phyloP scores from a whole-genome alignment of 2,329 filamentous ascomycete genomes.

The Pezicula rhizophila region DNA sequence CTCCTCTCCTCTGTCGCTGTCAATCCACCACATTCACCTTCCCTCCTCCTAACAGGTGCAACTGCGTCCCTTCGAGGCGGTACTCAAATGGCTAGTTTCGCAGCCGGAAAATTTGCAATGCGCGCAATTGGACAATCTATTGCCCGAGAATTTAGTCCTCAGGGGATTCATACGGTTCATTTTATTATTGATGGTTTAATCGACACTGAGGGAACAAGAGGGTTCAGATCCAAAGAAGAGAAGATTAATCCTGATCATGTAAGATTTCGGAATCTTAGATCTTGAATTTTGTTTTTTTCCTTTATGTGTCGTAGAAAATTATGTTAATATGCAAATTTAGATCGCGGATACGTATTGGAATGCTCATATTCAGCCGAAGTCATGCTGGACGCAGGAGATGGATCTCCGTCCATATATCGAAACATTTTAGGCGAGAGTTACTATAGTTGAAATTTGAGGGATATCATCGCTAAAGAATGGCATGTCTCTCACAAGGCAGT shows the following conservation, averaged over 20 bases:
- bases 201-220: constrained; percentile 64
- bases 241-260: constrained; percentile 71
- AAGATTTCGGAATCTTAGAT: constrained; percentile 29
- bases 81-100: constrained; percentile 62
- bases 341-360: constrained; percentile 83
- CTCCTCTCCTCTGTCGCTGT: constrained; percentile 55
- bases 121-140: constrained; percentile 71
- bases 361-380: constrained; percentile 71
- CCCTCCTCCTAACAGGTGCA: constrained; percentile 77
- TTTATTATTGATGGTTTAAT: constrained; percentile 77
- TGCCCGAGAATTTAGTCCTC: constrained; percentile 73
- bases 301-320: neutral
- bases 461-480: too few species aligned
- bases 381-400: constrained; percentile 72
- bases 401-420: constrained; percentile 74
- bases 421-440: constrained; percentile 43
- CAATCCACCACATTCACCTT: constrained; percentile 55
- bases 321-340: constrained; percentile 33
- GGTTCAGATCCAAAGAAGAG: constrained; percentile 37
- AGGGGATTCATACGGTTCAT: constrained; percentile 76
- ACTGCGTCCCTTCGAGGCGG: constrained; percentile 72
- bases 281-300: too few species aligned
- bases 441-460: too few species aligned
- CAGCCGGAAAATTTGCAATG: constrained; percentile 71
- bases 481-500: too few species aligned